phyloP scores from a whole-genome alignment of 176 grass and related monocot genomes.

The Poa pratensis region DNA sequence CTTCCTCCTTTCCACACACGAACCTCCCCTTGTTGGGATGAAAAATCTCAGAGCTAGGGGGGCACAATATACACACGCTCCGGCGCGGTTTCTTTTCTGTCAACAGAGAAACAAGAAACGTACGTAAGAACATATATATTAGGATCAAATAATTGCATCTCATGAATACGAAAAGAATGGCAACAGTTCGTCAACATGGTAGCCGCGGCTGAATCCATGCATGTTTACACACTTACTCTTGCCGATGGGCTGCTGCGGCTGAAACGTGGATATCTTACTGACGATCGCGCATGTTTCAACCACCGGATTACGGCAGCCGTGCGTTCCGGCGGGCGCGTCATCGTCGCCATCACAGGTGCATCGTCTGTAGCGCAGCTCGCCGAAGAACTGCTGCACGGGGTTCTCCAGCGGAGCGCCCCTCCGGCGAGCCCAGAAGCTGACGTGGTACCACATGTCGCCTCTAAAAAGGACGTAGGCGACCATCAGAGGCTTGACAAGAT shows the following conservation, averaged over 20 bases:
- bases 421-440: constrained; percentile 6
- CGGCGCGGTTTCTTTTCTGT: constrained; percentile 2
- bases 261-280: constrained; percentile 1
- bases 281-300: not conserved
- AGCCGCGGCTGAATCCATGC: not conserved
- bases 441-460: not conserved
- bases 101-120: not conserved
- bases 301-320: not conserved
- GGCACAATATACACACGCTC: not conserved
- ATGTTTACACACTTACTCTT: not conserved
- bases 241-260: not conserved
- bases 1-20: not conserved
- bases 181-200: not conserved
- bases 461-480: not conserved
- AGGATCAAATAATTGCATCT: too few relatives aligned
- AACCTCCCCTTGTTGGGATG: not conserved
- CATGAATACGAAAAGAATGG: too few relatives aligned
- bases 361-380: not conserved
- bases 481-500: constrained; percentile 8
- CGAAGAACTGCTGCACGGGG: not conserved
- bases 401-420: not conserved
- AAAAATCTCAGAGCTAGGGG: not conserved
- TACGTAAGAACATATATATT: not conserved
- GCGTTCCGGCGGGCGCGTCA: not conserved
- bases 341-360: not conserved